A percentile compares a stretch with the other conserved stretches of the same genome.
Evolutionary conservation across 2,329 filamentous ascomycete genomes (phyloP).

Genomic region (Dactylonectria estremocensis): DNA sequence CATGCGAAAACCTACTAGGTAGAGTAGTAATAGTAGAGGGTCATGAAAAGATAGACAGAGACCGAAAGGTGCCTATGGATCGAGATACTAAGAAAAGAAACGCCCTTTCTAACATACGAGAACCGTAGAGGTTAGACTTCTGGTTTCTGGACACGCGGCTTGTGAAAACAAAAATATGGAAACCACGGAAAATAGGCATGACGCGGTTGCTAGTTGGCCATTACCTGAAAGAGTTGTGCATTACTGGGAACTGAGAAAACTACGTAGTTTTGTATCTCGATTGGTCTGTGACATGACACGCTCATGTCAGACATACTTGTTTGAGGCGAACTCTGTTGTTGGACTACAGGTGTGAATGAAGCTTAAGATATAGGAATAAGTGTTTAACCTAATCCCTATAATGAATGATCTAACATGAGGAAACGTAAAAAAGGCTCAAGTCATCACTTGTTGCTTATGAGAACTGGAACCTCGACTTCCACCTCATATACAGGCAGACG

Average conservation of each 20-base stretch:
- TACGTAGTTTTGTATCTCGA: conserved; percentile 19
- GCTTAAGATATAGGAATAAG: not conserved
- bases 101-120: conserved; percentile 12
- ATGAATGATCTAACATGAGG: not conserved
- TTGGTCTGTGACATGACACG: conserved; percentile 2
- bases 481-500: conserved; percentile 2
- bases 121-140: not conserved
- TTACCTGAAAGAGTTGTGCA: conserved; percentile 12
- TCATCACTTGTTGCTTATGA: not conserved
- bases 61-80: not conserved
- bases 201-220: conserved; percentile 1
- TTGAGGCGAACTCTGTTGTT: not conserved
- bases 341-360: conserved; percentile 4
- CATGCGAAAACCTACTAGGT: conserved; percentile 31
- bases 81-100: not conserved
- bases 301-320: conserved; percentile 17
- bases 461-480: conserved; percentile 8
- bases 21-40: not conserved
- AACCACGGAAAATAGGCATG: not conserved
- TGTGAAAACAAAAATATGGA: not conserved
- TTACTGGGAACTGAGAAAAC: conserved; percentile 6
- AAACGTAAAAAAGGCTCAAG: not conserved
- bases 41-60: conserved; percentile 9
- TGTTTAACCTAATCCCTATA: not conserved
- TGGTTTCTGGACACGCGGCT: conserved; percentile 1